Evolutionary conservation across 2,329 filamentous ascomycete species (phyloP), one percentile per base, ranked within the genome.

Genomic region (Drechmeria coniospora): DNA sequence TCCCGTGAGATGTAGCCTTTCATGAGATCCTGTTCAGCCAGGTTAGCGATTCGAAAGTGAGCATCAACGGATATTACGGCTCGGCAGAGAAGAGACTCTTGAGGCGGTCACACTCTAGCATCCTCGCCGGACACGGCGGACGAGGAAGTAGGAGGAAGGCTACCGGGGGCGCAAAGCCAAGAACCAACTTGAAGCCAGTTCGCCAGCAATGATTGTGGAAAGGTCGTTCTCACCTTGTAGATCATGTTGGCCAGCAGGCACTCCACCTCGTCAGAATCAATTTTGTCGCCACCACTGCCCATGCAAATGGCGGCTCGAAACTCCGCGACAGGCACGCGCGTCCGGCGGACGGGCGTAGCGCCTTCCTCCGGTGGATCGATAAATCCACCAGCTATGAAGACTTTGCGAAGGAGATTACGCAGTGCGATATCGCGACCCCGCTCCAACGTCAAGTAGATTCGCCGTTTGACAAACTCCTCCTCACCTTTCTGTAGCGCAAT

Each of bases 1-100:
- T 93, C 86, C 30, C 87, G 78, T 18, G 87, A 78, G 40, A 98
- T 98, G 54, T 98, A 98, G 22, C 92, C 90, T 56, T 95, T 98
- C 81, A 98, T 93, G 15, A 90, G 64, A 33, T 79, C 80, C 83
- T 93, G 34, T 15, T 30, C 32, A 35, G 18, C n/a, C 25, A 23
- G 14, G 32, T 54, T 36, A 54, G 50, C 50, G 42, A n/a, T n/a
- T n/a, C n/a, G n/a, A n/a, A n/a, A n/a, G n/a, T n/a, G n/a, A n/a
- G n/a, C n/a, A n/a, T n/a, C n/a, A n/a, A n/a, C n/a, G n/a, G n/a
- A n/a, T n/a, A n/a, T n/a, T n/a, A n/a, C n/a, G n/a, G n/a, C n/a
- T n/a, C n/a, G n/a, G n/a, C n/a, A n/a, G n/a, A n/a, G n/a, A n/a
- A n/a, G n/a, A n/a, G n/a, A n/a, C n/a, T n/a, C n/a, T n/a, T n/a